Evolutionary conservation across 208 protist genomes (phyloP).

Genomic region (Vickermania spadyakhi): DNA sequence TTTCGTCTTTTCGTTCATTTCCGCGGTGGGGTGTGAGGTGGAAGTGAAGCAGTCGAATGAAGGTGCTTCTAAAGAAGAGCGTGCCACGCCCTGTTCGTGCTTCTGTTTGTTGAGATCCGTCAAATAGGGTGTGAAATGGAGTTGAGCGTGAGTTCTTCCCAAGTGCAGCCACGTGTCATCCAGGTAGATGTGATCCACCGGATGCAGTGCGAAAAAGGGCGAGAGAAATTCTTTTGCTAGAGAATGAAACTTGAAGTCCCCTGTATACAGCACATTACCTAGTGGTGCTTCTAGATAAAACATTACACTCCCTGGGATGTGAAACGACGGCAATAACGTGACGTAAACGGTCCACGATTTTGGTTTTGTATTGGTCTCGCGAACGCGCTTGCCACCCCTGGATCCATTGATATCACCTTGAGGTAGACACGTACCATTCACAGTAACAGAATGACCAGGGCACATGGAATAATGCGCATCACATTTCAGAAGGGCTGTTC

Average conservation of each 20-base stretch:
- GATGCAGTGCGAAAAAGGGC: constrained; percentile 34
- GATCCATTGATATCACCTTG: not conserved
- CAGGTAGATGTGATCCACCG: constrained; percentile 73
- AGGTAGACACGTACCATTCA: no score
- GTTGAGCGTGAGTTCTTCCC: constrained; percentile 4
- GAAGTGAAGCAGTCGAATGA: not conserved
- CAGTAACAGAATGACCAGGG: no score
- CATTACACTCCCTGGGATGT: constrained; percentile 78
- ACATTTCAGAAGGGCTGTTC: not conserved
- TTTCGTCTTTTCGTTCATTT: not conserved
- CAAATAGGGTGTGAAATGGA: not conserved
- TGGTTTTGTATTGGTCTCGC: no score
- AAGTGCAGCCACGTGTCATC: constrained; percentile 83
- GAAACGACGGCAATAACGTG: constrained; percentile 48
- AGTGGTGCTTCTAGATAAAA: constrained; percentile 48
- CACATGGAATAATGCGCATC: not conserved
- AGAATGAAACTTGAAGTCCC: constrained; percentile 65
- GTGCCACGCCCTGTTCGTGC: not conserved
- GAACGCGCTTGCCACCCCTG: no score
- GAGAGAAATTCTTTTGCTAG: constrained; percentile 15
- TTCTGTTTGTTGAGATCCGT: not conserved
- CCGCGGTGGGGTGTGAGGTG: not conserved
- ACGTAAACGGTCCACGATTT: constrained; percentile 28
- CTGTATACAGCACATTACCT: constrained; percentile 60
- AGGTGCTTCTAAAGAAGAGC: not conserved